Conservation (phyloP, 2,329 filamentous ascomycete genomes). For the Fusarium stilboides region DNA sequence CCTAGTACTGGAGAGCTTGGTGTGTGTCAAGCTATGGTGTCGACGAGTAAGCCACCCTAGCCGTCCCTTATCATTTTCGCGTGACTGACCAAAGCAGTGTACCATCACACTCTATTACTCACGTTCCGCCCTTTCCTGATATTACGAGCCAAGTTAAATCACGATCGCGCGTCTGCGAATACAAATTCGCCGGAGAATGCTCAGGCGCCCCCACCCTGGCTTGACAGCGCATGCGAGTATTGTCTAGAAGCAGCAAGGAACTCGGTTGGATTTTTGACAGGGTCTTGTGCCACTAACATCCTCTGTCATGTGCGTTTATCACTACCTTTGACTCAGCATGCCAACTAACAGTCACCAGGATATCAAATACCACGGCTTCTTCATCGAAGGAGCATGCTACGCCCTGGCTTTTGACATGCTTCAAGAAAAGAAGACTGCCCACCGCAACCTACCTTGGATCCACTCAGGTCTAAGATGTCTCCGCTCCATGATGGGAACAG, state of each 20-base stretch:
- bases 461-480: slow-evolving; percentile 56
- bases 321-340: too few relatives aligned
- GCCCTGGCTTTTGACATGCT: slow-evolving; percentile 61
- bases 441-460: slow-evolving; percentile 60
- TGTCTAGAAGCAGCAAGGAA: slow-evolving; percentile 59
- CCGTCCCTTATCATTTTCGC: not conserved
- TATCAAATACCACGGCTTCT: slow-evolving; percentile 62
- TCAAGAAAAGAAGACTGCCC: slow-evolving; percentile 55
- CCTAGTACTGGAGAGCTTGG: slow-evolving; percentile 57
- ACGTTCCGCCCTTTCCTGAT: slow-evolving; percentile 63
- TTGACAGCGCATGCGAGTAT: slow-evolving; percentile 61
- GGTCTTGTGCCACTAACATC: slow-evolving; percentile 58
- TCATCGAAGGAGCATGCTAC: slow-evolving; percentile 59
- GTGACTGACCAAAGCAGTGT: slow-evolving; percentile 52
- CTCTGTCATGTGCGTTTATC: slow-evolving; percentile 55
- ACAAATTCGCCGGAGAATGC: slow-evolving; percentile 18
- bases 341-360: slow-evolving; percentile 51
- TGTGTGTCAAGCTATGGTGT: slow-evolving; percentile 58
- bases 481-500: slow-evolving; percentile 53
- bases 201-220: slow-evolving; percentile 53
- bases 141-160: slow-evolving; percentile 59
- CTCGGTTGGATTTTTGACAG: slow-evolving; percentile 58
- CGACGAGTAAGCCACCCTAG: slow-evolving; percentile 53
- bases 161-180: slow-evolving; percentile 46
- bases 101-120: slow-evolving; percentile 59